phyloP scores from a whole-genome alignment of 164 flowering plant genomes.

The Chimonanthus praecox region DNA sequence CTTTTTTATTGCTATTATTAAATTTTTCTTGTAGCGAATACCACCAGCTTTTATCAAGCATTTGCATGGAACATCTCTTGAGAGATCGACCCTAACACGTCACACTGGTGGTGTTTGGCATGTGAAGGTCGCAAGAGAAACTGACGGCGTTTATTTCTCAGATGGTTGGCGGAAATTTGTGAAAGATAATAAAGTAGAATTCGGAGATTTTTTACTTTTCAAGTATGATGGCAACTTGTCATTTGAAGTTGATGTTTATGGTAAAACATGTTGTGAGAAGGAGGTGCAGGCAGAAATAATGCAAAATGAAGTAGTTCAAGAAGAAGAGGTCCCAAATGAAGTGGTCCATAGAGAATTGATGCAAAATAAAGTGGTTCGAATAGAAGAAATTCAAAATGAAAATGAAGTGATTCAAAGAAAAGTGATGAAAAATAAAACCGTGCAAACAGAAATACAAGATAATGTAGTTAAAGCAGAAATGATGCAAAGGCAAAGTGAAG shows the following conservation, averaged over 20 bases:
- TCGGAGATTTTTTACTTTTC: conserved; percentile 26
- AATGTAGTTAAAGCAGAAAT: not conserved
- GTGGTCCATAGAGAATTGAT: not conserved
- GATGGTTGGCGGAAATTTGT: conserved; percentile 26
- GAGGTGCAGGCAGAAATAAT: too few species aligned
- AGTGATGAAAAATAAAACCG: too few species aligned
- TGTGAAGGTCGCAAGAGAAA: conserved; percentile 14
- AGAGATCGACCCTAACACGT: conserved; percentile 14
- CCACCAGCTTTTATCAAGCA: conserved; percentile 25
- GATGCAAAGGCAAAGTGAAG: not conserved
- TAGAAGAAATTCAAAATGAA: too few species aligned
- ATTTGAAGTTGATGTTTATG: conserved; percentile 21
- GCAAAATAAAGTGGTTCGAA: not conserved
- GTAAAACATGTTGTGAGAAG: conserved; percentile 24
- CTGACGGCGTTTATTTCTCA: conserved; percentile 9
- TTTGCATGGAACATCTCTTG: conserved; percentile 9
- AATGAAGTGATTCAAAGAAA: not conserved
- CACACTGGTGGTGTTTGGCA: conserved; percentile 15
- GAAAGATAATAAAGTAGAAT: conserved; percentile 10
- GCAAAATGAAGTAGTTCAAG: not conserved
- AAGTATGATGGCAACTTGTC: conserved; percentile 9
- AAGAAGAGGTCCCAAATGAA: not conserved
- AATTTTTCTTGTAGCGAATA: conserved; percentile 18
- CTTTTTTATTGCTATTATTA: not conserved
- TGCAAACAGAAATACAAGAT: too few species aligned